Percentiles rank a stretch among this genome's conserved stretches.
These are phyloP conservation scores for Sarocladium brachiariae DNA, from an alignment of 2,329 filamentous ascomycete genomes.

Conservation along the genomic window DNA sequence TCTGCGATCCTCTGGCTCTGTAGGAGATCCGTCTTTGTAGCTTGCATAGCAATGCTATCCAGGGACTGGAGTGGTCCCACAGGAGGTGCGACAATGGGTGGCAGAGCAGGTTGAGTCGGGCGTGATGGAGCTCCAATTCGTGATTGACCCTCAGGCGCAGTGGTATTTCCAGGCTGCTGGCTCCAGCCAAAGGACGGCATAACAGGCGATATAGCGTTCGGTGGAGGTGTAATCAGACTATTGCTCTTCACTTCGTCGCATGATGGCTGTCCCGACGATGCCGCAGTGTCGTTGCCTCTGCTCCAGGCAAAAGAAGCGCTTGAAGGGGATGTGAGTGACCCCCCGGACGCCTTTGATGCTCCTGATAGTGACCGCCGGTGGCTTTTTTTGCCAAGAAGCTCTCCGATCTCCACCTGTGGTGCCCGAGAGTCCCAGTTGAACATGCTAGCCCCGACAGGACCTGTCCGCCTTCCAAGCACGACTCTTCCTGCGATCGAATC, in stretches of 20 bases:
- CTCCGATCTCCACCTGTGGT: slow-evolving; percentile 40
- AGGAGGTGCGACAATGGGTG: neutral
- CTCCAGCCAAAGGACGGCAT: slow-evolving; percentile 26
- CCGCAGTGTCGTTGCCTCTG: slow-evolving; percentile 20
- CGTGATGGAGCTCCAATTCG: neutral
- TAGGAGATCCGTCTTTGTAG: too few species aligned
- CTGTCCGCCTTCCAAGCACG: slow-evolving; percentile 29
- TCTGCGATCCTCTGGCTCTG: slow-evolving; percentile 3
- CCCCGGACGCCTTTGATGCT: neutral
- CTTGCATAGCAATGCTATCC: neutral
- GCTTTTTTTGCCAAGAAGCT: slow-evolving; percentile 23
- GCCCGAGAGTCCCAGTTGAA: slow-evolving; percentile 57
- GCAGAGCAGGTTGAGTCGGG: neutral
- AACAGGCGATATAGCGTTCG: slow-evolving; percentile 18
- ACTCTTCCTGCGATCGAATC: slow-evolving; percentile 50
- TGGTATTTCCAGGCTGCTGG: neutral
- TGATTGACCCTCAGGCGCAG: neutral
- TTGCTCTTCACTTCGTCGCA: slow-evolving; percentile 7
- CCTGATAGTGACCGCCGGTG: slow-evolving; percentile 9
- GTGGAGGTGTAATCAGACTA: neutral
- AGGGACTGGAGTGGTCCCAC: neutral
- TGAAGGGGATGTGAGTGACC: neutral
- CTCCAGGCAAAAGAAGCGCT: slow-evolving; percentile 13
- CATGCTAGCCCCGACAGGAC: slow-evolving; percentile 37
- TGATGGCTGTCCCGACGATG: slow-evolving; percentile 8